Base-by-base conservation (phyloP, 192 early-diverging fungal genomes). In the Rhizoclosmatium sp. region DNA sequence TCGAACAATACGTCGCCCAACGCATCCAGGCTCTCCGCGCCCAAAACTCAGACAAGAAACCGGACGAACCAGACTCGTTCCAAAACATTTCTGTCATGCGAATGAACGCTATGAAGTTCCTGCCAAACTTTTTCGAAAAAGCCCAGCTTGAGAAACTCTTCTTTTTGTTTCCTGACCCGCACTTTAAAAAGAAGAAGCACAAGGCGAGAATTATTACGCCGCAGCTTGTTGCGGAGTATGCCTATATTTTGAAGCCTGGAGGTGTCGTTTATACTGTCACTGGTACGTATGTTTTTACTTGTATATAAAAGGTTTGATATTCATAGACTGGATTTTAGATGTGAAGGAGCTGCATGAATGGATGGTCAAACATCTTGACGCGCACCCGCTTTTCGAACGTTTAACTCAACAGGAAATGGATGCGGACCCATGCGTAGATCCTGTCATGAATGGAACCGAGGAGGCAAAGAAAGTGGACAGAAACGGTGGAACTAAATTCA, bases 21-120 rank as follows among this genome's bases (percentile, higher is more conserved):
- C 89, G 94, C 47, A 98, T 99, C 82, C 87, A 92, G 54, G 98
- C 96, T 12, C 76, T 87, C 1, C 54, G 92, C 78, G 59, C 72
- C 75, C 69, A 90, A 78, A 78, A 89, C 82, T 66, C 47, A 44
- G 82, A 83, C 14, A 87, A 88, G 51, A 76, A 83, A 2, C 75
- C 75, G 19, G 84, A 85, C 49, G 89, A 90, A 45, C 76, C 92
- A 45, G 93, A 89, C 62, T 89, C 92, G 47, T 99, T 97, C 83
- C 95, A 99, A 78, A 99, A 99, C 83, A 93, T 98, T 23, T 95
- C 96, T 0, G 94, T 98, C 54, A 93, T 97, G 87, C 92, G 97
- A 31, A 98, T 98, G 91, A 99, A 99, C 86, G 97, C 97, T 54
- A 97, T 97, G 94, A 99, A 99, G 84, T 99, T 96, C 81, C 80